Conservation (phyloP, 345 rosid genomes). For the Salix udensis region DNA sequence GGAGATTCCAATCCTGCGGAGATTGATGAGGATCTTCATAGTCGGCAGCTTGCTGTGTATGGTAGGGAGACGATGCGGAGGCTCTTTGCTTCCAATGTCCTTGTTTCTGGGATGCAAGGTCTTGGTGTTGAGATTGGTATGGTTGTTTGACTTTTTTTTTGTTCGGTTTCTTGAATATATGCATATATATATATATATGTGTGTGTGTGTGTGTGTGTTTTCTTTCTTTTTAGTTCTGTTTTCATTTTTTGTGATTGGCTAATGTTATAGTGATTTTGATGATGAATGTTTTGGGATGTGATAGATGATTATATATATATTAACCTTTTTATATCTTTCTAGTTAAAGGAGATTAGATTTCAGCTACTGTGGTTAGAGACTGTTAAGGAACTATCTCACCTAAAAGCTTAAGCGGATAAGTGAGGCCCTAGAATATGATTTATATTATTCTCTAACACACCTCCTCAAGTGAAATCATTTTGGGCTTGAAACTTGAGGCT, state of each 20-base stretch:
- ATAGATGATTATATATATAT: not conserved
- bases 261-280: not conserved
- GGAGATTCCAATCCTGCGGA: conserved; percentile 66
- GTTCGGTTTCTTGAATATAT: not conserved
- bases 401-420: too few species aligned
- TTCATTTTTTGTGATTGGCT: not conserved
- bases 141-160: not conserved
- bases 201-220: too few species aligned
- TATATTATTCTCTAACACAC: too few species aligned
- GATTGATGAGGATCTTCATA: conserved; percentile 97
- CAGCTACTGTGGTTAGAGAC: not conserved
- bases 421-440: too few species aligned
- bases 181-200: too few species aligned
- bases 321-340: not conserved
- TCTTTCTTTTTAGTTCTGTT: not conserved
- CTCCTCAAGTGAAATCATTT: too few species aligned
- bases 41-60: conserved; percentile 97
- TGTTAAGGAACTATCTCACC: too few species aligned
- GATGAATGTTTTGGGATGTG: not conserved
- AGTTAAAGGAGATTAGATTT: not conserved
- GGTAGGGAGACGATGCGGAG: conserved; percentile 98
- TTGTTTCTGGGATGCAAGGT: conserved; percentile 89
- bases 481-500: too few species aligned
- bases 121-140: conserved; percentile 97
- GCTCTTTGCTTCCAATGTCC: conserved; percentile 84